A percentile compares a stretch with the other conserved stretches of the same genome.
These are phyloP conservation scores for Vaccinium corymbosum DNA, from an alignment of 148 eudicot species.

Conservation along the genomic window DNA sequence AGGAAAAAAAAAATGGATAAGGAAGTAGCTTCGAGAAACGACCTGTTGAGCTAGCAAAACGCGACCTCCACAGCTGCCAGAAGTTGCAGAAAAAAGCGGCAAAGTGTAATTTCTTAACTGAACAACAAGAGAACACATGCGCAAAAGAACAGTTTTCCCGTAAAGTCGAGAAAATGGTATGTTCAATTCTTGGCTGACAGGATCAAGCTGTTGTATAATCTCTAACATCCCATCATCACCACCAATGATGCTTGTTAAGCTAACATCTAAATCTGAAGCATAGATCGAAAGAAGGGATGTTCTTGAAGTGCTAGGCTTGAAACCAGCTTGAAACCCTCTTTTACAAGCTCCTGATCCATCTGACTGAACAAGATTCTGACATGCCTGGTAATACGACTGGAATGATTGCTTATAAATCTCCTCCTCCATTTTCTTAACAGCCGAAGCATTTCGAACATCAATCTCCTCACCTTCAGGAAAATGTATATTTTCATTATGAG, in stretches of 20 bases:
- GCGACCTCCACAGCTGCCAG: slow-evolving; percentile 87
- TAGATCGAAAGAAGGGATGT: slow-evolving; percentile 69
- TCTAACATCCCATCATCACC: slow-evolving; percentile 95
- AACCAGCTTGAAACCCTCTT: slow-evolving; percentile 87
- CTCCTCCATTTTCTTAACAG: slow-evolving; percentile 57
- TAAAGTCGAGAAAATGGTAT: slow-evolving; percentile 87
- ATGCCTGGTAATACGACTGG: slow-evolving; percentile 68
- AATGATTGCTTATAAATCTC: slow-evolving; percentile 78
- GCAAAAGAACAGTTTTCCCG: slow-evolving; percentile 67
- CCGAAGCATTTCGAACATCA: slow-evolving; percentile 59
- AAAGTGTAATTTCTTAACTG: slow-evolving; percentile 74
- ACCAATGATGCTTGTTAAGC: slow-evolving; percentile 67
- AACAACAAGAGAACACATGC: slow-evolving; percentile 60
- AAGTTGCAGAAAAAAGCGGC: slow-evolving; percentile 72
- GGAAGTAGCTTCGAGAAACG: slow-evolving; percentile 8
- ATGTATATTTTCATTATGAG: slow-evolving; percentile 28
- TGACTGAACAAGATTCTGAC: slow-evolving; percentile 63
- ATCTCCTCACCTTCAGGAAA: slow-evolving; percentile 49
- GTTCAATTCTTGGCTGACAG: slow-evolving; percentile 63
- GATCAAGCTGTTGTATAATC: slow-evolving; percentile 82
- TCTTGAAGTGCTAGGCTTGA: slow-evolving; percentile 76
- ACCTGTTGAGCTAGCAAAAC: slow-evolving; percentile 97
- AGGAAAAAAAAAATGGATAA: background rate
- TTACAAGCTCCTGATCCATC: slow-evolving; percentile 91
- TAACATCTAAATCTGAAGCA: slow-evolving; percentile 73